These are phyloP conservation scores for Monosporascus sp. DNA, from an alignment of 2,329 filamentous ascomycete species.

Conservation along the genomic window DNA sequence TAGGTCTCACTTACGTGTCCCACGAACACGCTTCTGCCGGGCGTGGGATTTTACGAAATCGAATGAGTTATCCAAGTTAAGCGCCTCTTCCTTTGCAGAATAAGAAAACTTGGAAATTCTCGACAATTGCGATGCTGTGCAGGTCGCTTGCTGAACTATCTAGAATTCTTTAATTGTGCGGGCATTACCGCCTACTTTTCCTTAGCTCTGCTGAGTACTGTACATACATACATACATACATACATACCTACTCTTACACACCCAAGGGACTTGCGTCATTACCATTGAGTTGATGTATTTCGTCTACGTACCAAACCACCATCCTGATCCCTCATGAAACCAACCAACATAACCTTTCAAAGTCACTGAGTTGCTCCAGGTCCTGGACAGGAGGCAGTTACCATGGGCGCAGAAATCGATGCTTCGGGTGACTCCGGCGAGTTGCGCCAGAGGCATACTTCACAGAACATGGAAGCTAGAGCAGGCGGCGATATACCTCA, in stretches of 20 bases:
- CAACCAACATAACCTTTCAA: background rate
- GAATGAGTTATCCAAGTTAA: background rate
- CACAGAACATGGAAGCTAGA: slow-evolving; percentile 8
- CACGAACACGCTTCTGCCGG: no score
- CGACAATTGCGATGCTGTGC: background rate
- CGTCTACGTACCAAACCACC: background rate
- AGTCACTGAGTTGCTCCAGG: background rate
- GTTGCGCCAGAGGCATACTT: slow-evolving; percentile 22
- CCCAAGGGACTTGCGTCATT: background rate
- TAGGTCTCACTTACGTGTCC: no score
- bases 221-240: no score
- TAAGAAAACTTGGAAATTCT: background rate
- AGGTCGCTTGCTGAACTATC: background rate
- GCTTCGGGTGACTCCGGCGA: slow-evolving; percentile 15
- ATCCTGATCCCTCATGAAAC: background rate
- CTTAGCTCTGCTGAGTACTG: no score
- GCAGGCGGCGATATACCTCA: slow-evolving; percentile 7
- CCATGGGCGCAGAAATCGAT: slow-evolving; percentile 16
- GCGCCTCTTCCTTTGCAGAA: background rate
- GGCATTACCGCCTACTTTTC: background rate
- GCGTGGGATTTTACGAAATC: no score
- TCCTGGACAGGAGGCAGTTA: slow-evolving; percentile 1
- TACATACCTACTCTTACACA: no score
- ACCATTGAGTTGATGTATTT: background rate
- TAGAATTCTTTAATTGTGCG: background rate